Percentiles rank a stretch among this genome's conserved stretches.
These are phyloP conservation scores for Fusarium nodosum DNA, from an alignment of 2,329 filamentous ascomycete species.

Conservation along the genomic window DNA sequence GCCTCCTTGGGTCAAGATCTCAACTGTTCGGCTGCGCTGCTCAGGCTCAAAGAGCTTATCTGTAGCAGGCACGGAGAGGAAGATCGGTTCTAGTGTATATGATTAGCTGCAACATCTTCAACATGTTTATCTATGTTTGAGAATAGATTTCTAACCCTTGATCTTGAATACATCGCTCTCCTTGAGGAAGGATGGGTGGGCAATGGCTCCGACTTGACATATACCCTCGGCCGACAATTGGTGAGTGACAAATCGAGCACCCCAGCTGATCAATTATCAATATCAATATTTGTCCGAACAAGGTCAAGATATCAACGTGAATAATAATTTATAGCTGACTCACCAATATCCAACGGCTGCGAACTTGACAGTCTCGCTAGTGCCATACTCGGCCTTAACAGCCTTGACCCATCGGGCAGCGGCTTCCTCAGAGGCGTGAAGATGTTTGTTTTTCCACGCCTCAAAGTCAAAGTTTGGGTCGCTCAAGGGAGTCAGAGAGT, in stretches of 20 bases:
- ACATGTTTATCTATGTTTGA: too few species aligned
- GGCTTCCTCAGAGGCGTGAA: background rate
- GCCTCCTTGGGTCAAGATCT: background rate
- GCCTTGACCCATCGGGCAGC: background rate
- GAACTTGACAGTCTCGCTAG: background rate
- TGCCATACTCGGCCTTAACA: background rate
- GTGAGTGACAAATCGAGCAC: slow-evolving; percentile 1
- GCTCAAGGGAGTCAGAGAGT: background rate
- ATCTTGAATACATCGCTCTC: background rate
- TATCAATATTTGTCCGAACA: too few species aligned
- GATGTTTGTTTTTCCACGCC: slow-evolving; percentile 3
- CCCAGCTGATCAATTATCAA: background rate
- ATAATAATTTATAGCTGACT: background rate
- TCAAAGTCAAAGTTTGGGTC: slow-evolving; percentile 8
- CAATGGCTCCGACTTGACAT: background rate
- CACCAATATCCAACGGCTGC: slow-evolving; percentile 9
- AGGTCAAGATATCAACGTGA: too few species aligned
- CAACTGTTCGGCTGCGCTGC: background rate
- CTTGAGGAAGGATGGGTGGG: background rate
- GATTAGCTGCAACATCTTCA: too few species aligned
- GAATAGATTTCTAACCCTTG: background rate
- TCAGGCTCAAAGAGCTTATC: background rate
- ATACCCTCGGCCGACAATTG: background rate
- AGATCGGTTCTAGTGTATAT: background rate
- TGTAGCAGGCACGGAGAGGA: background rate